These are phyloP conservation scores for Xylariomycetidae sp. DNA, from an alignment of 2,329 filamentous ascomycete species.

Conservation along the genomic window DNA sequence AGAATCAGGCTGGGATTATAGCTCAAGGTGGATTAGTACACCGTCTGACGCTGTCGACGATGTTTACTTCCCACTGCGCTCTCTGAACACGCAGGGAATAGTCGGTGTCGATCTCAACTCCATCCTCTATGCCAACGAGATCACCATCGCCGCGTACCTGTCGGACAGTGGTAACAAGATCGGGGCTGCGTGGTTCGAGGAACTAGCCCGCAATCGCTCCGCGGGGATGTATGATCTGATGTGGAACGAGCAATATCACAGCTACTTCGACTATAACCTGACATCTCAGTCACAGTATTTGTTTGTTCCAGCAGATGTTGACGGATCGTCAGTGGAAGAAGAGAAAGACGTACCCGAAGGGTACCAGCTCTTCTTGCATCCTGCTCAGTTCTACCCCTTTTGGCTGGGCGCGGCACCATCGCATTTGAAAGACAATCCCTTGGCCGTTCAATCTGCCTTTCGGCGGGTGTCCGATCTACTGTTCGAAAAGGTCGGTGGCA, in stretches of 20 bases:
- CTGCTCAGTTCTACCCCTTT: conserved; percentile 63
- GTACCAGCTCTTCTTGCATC: conserved; percentile 52
- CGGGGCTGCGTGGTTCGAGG: conserved; percentile 44
- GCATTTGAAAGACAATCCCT: conserved; percentile 53
- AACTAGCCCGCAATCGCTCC: conserved; percentile 48
- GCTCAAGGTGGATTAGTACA: conserved; percentile 51
- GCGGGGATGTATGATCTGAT: conserved; percentile 59
- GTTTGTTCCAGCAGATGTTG: conserved; percentile 46
- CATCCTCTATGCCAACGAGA: conserved; percentile 63
- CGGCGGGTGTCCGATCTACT: conserved; percentile 50
- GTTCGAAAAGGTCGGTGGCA: conserved; percentile 47
- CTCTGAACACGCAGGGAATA: conserved; percentile 53
- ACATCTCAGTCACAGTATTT: conserved; percentile 53
- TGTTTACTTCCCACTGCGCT: conserved; percentile 61
- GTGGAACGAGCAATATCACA: conserved; percentile 59
- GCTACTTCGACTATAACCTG: conserved; percentile 67
- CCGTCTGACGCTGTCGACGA: conserved; percentile 55
- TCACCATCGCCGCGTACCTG: conserved; percentile 52
- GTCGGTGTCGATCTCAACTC: conserved; percentile 65
- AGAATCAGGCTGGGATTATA: conserved; percentile 64
- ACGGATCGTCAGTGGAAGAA: conserved; percentile 38
- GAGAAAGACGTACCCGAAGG: conserved; percentile 44
- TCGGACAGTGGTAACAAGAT: conserved; percentile 44
- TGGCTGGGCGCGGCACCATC: conserved; percentile 61
- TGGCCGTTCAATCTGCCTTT: conserved; percentile 51